Base-by-base conservation (phyloP, 352 stramenopile genomes). In the Phytophthora brassicae region DNA sequence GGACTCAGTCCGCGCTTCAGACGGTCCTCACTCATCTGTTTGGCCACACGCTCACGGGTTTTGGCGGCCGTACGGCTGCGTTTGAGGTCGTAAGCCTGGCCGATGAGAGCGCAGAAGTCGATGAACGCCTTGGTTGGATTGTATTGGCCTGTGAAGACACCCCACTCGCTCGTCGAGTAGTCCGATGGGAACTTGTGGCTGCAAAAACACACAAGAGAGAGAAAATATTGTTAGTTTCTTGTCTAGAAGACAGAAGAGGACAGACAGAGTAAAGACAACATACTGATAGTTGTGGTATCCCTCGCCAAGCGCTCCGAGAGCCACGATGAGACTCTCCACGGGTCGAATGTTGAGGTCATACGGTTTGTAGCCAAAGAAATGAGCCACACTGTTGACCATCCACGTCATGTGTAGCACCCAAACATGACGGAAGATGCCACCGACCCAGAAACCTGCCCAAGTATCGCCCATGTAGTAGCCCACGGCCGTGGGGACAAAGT, bases 61-160 rank as follows among this genome's bases (percentile, higher is more conserved):
- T 66, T 81, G 36, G 79, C 65, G 8, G 85, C 83, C 51, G 85
- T 92, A 52, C 89, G 96, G 62, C 93, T 97, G 57, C 96, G 87
- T 79, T 99, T 99, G 46, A 97, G 86, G 64, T 98, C 90, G 69
- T 87, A 97, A 2, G 97, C 96, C 31, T 99, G 80, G 16, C 97
- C 97, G n/a, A 99, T 58, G 0, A 75, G 38, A 4, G 94, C 94
- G 49, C 94, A 91, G 31, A 82, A 70, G 74, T 99, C 96, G 77
- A 99, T 99, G 76, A 99, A 96, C 16, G 98, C 74, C 77, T 99
- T 99, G 42, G 92, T 98, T 24, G 97, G 97, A 75, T 99, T 99
- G 78, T 96, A 99, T 68, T 99, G 97, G 59, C 81, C 77, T 56
- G 76, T 91, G 14, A 91, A 94, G 51, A 99, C 82, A 20, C 97